Percentiles rank a stretch among this genome's conserved stretches.
phyloP scores from a whole-genome alignment of 2,329 filamentous ascomycete species.

The Talaromyces amestolkiae region DNA sequence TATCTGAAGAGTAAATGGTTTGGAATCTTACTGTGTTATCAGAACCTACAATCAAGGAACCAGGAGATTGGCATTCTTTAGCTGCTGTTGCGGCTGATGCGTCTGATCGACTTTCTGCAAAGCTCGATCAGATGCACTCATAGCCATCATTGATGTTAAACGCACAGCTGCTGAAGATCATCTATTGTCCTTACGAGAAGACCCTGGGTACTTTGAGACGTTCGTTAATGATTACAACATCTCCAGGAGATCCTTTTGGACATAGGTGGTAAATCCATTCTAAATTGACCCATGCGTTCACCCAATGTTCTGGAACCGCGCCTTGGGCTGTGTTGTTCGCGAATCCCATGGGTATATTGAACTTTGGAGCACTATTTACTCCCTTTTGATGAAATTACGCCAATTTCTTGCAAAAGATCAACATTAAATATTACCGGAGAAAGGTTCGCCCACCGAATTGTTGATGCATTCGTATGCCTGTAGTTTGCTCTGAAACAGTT shows the following conservation, averaged over 20 bases:
- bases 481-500: neutral
- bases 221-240: conserved; percentile 35
- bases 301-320: neutral
- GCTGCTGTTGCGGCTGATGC: neutral
- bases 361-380: neutral
- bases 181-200: conserved; percentile 56
- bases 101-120: conserved; percentile 1
- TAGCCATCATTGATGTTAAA: conserved; percentile 32
- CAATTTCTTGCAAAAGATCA: neutral
- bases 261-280: neutral
- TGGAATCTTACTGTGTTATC: neutral
- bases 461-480: neutral
- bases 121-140: neutral
- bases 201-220: conserved; percentile 57
- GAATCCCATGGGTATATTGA: neutral
- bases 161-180: conserved; percentile 52
- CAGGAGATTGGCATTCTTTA: neutral
- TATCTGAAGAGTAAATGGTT: neutral
- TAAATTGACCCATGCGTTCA: neutral
- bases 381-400: neutral
- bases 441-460: neutral
- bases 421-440: neutral
- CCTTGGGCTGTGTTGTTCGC: neutral
- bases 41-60: neutral
- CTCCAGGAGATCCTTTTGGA: neutral